phyloP scores from a whole-genome alignment of 148 eudicot species.

The Fagopyrum tataricum region DNA sequence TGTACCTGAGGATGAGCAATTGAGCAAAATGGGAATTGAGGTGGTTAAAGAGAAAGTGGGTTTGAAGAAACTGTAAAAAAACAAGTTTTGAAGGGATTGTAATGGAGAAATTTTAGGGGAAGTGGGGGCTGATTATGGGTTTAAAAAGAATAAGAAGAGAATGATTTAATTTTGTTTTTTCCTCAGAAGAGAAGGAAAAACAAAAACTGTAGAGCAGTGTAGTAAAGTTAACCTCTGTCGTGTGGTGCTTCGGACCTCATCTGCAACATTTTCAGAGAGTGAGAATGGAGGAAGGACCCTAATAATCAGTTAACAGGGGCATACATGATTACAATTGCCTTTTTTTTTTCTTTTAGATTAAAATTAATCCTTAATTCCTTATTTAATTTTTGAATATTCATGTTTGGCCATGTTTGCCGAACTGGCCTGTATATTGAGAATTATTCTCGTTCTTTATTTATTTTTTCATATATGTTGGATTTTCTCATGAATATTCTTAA shows the following conservation, averaged over 20 bases:
- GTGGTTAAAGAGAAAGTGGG: neutral
- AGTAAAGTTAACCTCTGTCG: conserved; percentile 13
- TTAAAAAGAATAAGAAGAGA: conserved; percentile 3
- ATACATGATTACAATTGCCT: no score
- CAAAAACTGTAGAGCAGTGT: neutral
- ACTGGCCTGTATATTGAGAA: no score
- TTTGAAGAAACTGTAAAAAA: neutral
- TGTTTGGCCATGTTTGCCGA: no score
- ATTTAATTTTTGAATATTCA: no score
- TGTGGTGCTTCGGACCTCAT: conserved; percentile 6
- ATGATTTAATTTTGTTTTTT: neutral
- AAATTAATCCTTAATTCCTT: no score
- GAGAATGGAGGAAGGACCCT: neutral
- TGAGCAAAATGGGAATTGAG: no score
- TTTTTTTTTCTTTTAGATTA: no score
- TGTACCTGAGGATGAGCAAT: neutral
- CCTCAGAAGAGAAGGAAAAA: neutral
- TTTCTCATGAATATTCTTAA: no score
- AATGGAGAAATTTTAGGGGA: conserved; percentile 23
- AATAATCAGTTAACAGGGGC: neutral
- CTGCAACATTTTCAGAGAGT: neutral
- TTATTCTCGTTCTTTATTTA: no score
- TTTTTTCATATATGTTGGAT: no score
- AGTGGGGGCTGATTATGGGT: neutral
- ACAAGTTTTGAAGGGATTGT: conserved; percentile 19